These are phyloP conservation scores for Suillus variegatus DNA, from an alignment of 768 basidiomycete genomes.

Conservation along the genomic window DNA sequence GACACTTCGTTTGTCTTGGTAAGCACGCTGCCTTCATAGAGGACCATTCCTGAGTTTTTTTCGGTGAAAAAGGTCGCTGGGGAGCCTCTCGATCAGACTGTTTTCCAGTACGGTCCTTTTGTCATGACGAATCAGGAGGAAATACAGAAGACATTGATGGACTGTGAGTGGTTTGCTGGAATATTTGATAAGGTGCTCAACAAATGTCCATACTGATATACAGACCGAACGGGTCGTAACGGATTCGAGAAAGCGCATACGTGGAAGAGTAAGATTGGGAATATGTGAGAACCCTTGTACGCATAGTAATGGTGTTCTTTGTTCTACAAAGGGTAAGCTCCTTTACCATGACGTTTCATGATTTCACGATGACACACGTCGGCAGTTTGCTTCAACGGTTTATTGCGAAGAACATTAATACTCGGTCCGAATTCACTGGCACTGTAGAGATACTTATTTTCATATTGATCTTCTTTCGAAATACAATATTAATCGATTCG, in stretches of 20 bases:
- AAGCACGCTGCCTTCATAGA: slow-evolving; percentile 19
- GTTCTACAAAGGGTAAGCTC: slow-evolving; percentile 1
- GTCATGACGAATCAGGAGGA: slow-evolving; percentile 84
- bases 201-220: slow-evolving; percentile 3
- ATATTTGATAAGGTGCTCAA: background rate
- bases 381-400: background rate
- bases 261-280: slow-evolving; percentile 85
- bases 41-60: slow-evolving; percentile 7
- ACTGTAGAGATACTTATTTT: background rate
- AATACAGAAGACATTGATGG: slow-evolving; percentile 77
- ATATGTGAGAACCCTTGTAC: slow-evolving; percentile 11
- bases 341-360: background rate
- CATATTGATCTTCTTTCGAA: background rate
- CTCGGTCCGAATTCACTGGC: background rate
- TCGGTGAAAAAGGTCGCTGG: slow-evolving; percentile 65
- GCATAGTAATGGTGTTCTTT: background rate
- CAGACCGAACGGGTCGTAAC: slow-evolving; percentile 74
- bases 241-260: slow-evolving; percentile 89
- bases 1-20: slow-evolving; percentile 79
- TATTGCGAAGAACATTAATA: background rate
- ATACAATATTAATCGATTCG: background rate
- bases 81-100: slow-evolving; percentile 85
- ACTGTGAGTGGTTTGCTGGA: slow-evolving; percentile 54
- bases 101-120: slow-evolving; percentile 86
- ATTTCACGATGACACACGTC: background rate